Conservation (phyloP, 2,329 filamentous ascomycete species). For the Sclerotinia minor region DNA sequence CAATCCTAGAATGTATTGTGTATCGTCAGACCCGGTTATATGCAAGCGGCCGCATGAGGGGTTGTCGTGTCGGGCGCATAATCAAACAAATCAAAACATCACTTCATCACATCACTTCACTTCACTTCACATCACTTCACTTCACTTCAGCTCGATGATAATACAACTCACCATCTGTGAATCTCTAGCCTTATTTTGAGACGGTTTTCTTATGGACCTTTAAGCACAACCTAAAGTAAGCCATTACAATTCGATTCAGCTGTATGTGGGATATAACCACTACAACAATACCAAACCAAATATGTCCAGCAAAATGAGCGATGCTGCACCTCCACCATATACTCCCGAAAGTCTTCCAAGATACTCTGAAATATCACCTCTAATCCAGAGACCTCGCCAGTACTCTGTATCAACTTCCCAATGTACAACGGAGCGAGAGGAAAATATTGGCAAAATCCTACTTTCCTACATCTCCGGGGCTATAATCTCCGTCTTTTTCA, state of each 20-base stretch:
- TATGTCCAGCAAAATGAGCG: neutral
- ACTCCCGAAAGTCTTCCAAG: neutral
- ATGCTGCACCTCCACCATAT: neutral
- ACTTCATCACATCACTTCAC: too few relatives aligned
- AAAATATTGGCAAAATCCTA: too few relatives aligned
- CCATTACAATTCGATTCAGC: neutral
- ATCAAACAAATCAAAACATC: neutral
- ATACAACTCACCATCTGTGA: neutral
- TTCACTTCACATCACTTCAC: too few relatives aligned
- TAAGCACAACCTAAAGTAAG: neutral
- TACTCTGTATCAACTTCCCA: too few relatives aligned
- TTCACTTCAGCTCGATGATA: neutral
- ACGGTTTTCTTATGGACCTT: neutral
- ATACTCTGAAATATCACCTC: neutral
- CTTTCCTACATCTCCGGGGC: neutral
- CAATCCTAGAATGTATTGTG: neutral
- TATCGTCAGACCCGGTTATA: neutral
- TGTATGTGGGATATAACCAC: neutral
- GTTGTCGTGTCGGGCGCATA: neutral
- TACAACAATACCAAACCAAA: neutral
- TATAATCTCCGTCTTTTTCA: neutral
- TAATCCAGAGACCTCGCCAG: neutral
- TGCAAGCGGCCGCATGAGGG: slow-evolving; percentile 7
- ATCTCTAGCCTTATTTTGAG: neutral
- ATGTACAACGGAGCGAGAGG: neutral